phyloP scores from a whole-genome alignment of 176 grass and related monocot species.

The Oryza longistaminata region DNA sequence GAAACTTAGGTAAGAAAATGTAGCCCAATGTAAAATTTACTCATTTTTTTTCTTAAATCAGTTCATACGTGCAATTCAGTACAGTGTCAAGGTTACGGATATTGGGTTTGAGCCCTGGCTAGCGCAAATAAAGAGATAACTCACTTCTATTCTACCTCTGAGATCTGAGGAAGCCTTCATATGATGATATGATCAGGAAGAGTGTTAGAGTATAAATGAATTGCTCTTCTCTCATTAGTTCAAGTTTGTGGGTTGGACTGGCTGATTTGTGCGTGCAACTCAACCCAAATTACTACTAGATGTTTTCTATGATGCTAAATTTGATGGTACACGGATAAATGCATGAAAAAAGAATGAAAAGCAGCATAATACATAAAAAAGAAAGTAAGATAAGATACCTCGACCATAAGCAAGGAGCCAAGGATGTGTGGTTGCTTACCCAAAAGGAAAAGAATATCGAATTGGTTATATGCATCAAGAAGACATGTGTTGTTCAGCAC shows the following conservation, averaged over 20 bases:
- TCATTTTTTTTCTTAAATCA: no score
- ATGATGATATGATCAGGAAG: no score
- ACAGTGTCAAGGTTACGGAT: no score
- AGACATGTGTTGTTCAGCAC: slow-evolving; percentile 14
- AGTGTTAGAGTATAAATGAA: not conserved
- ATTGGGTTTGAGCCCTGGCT: no score
- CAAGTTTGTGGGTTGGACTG: not conserved
- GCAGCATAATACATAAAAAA: not conserved
- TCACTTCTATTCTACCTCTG: not conserved
- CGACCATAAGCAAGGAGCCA: not conserved
- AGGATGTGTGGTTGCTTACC: not conserved
- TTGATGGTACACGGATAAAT: not conserved
- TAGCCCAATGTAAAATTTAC: no score
- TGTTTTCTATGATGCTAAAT: not conserved
- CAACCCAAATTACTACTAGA: not conserved
- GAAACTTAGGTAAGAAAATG: no score
- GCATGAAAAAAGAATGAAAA: not conserved
- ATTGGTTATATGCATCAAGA: not conserved
- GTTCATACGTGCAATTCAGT: no score
- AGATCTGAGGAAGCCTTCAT: no score
- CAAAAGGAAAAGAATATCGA: slow-evolving; percentile 23
- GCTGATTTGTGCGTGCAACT: not conserved
- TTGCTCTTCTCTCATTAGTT: no score
- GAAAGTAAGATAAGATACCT: not conserved
- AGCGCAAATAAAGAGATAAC: not conserved